phyloP scores from a whole-genome alignment of 2,329 filamentous ascomycete species.

The Pochonia chlamydosporia region DNA sequence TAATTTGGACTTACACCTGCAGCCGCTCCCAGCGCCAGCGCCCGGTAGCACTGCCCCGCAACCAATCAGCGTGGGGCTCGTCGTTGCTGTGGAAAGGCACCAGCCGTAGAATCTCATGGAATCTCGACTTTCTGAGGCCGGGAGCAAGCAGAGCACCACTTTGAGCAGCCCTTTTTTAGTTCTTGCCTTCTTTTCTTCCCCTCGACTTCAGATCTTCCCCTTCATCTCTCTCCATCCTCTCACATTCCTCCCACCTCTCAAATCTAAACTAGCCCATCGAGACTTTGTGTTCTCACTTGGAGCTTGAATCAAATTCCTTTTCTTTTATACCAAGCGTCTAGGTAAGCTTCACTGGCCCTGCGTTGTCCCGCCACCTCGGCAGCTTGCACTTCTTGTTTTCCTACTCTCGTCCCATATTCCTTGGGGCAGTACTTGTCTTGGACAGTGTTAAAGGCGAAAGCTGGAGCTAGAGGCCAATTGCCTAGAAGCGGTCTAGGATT shows the following conservation, averaged over 20 bases:
- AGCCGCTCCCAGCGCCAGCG: neutral
- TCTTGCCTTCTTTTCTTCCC: constrained; percentile 17
- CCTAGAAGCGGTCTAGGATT: too few species aligned
- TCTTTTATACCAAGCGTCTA: constrained; percentile 14
- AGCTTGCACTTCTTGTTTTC: neutral
- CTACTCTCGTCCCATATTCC: too few species aligned
- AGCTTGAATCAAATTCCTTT: constrained; percentile 9
- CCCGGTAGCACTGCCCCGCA: constrained; percentile 2
- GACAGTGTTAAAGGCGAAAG: too few species aligned
- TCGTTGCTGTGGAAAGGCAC: constrained; percentile 20
- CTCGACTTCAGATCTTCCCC: constrained; percentile 16
- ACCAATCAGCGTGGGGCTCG: constrained; percentile 19
- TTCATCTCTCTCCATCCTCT: constrained; percentile 14
- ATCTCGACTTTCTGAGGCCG: constrained; percentile 28
- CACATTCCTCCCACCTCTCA: constrained; percentile 9
- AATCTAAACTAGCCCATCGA: constrained; percentile 13
- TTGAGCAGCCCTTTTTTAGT: constrained; percentile 30
- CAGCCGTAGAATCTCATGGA: constrained; percentile 41
- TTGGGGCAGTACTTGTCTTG: too few species aligned
- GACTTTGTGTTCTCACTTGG: constrained; percentile 12
- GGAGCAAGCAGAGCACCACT: constrained; percentile 9
- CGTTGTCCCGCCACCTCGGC: neutral
- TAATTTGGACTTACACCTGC: neutral
- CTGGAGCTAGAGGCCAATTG: too few species aligned
- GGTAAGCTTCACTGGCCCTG: constrained; percentile 12